Base-by-base conservation (phyloP, 192 early-diverging fungal species). In the Diversispora eburnea region DNA sequence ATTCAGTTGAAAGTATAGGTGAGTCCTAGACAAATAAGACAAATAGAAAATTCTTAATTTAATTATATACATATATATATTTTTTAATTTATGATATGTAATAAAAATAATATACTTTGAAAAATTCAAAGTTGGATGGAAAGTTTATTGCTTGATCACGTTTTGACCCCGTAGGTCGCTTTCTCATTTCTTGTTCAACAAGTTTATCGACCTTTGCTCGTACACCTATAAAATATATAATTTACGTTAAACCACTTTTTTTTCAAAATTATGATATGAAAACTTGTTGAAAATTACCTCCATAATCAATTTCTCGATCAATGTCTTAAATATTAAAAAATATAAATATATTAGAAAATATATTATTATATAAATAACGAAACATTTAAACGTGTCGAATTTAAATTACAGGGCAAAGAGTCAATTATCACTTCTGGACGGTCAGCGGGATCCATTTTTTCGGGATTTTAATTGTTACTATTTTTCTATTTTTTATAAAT, bases 131-230 rank as follows among this genome's bases (percentile, higher is more conserved):
- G 48, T 79, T 57, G n/a, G 64, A 73, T 0, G 84, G 82, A 61
- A 87, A 79, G 0, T 76, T 63, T 0, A 77, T 72, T 33, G 76
- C 8, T 4, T 80, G 74, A 46, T 81, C 79, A 66, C 77, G 68
- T 60, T 62, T 78, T 13, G 41, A 25, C 7, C 45, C 6, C 10
- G 42, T 75, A 6, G 78, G 76, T 77, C 80, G 83, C 41, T 77
- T 80, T 71, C 81, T 79, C 82, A 87, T 82, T 76, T 87, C 86
- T 56, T 83, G 76, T 54, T 83, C 84, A 71, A 87, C 78, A 66
- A 87, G 63, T 48, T 83, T 80, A 70, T 87, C 84, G 39, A 87
- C 84, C 45, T 80, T 61, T 22, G 74, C 73, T 22, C 81, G 81
- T 72, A 83, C 81, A 60, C 80, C 84, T 85, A 76, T 48, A 43